Conservation (phyloP, 805 yeast genomes). For the Candida chauliodis region DNA sequence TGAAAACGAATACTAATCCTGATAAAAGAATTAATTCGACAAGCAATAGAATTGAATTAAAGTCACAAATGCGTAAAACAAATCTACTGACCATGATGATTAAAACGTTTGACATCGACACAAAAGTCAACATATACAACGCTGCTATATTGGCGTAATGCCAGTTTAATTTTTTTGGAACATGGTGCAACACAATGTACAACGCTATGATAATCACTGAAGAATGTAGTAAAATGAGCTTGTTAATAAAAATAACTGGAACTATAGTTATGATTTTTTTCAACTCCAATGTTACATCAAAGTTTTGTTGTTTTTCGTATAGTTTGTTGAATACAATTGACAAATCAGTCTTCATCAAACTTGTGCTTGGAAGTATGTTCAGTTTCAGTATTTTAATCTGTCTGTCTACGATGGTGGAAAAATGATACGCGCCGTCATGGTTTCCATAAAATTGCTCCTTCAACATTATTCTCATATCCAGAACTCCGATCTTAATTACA, state of each 20-base stretch:
- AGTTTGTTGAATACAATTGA: neutral
- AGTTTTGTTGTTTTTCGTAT: neutral
- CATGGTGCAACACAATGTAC: constrained; percentile 1
- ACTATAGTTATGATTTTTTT: neutral
- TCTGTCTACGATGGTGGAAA: neutral
- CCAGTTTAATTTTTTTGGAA: constrained; percentile 1
- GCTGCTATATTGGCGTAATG: constrained; percentile 2
- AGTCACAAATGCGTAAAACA: neutral
- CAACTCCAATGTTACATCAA: neutral
- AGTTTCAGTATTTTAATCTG: neutral
- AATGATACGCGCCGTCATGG: neutral
- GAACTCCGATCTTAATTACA: constrained; percentile 5
- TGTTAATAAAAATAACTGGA: neutral
- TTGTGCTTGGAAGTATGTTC: neutral
- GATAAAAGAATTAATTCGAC: constrained; percentile 1
- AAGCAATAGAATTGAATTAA: neutral
- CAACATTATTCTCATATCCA: neutral
- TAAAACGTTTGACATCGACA: neutral
- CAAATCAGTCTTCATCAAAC: neutral
- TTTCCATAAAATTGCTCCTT: constrained; percentile 3
- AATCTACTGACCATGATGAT: neutral
- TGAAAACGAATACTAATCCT: constrained; percentile 1
- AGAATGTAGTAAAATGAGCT: neutral
- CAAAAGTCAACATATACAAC: neutral
- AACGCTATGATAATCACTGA: neutral